Evolutionary conservation across 179 eudicot genomes (phyloP), one percentile per base, ranked within the genome.

Genomic region (Beta macrorhiza): DNA sequence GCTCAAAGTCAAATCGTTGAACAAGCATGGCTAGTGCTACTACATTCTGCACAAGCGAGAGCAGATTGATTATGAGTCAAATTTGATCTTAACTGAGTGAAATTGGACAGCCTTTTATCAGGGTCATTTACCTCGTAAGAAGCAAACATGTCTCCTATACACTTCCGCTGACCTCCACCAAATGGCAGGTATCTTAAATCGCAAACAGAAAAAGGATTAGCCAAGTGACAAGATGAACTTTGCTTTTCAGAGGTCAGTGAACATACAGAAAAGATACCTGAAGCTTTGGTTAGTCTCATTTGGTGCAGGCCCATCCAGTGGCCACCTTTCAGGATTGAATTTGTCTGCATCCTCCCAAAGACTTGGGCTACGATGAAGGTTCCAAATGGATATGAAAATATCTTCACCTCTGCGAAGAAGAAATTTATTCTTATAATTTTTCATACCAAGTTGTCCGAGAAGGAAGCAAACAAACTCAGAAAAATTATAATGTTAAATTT

Each of bases 251-350:
- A 59, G 52, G 79, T 49, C 19, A 52, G 15, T 42, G 25, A 76
- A 76, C 65, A 32, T 17, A 70, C 4, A 32, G 22, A 25, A 45
- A 56, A 69, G 20, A 22, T 77, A 96, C 99, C 96, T 91, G 91
- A 92, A 96, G 82, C 88, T 85, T 84, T 96, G 99, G 87, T 96
- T 96, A 11, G 93, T 92, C 85, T 96, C 99, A 67, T 92, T 96
- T 74, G 99, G 99, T 75, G 88, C 87, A 53, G 98, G 96, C 76
- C 99, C 99, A 82, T 94, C 98, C 76, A 94, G 83, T 44, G 99
- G 98, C 99, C 99, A 96, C 84, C 99, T 94, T 87, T 96, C 99
- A 22, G 99, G 99, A 78, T 89, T 91, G 65, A 96, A 96, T 80
- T 90, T 90, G 19, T 94, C 94, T 6, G 94, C 93, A 47, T 96